Evolutionary conservation across 2,329 filamentous ascomycete species (phyloP).

Genomic region (Trichoderma brevicompactum): DNA sequence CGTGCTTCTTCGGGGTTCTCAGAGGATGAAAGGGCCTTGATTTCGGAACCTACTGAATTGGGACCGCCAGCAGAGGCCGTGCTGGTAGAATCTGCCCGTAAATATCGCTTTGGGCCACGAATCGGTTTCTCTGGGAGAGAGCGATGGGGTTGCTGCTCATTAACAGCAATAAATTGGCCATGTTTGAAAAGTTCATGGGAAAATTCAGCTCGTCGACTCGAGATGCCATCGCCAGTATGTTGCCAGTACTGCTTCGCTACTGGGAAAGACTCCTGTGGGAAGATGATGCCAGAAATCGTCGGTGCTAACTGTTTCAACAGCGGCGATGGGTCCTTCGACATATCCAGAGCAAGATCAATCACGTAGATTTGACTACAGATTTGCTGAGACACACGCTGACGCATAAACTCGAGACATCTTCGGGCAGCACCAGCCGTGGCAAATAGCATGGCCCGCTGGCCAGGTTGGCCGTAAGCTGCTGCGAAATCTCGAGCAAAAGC

Average conservation of each 20-base stretch:
- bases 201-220: conserved; percentile 89
- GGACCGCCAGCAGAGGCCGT: conserved; percentile 1
- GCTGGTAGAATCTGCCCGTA: conserved; percentile 57
- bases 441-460: conserved; percentile 79
- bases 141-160: conserved; percentile 36
- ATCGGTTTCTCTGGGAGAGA: conserved; percentile 45
- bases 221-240: conserved; percentile 90
- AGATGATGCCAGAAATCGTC: conserved; percentile 71
- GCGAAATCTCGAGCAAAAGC: conserved; percentile 72
- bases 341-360: conserved; percentile 66
- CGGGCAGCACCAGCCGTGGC: conserved; percentile 71
- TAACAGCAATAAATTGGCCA: conserved; percentile 55
- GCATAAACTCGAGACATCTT: conserved; percentile 76
- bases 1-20: conserved; percentile 47
- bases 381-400: conserved; percentile 59
- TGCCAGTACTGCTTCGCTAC: conserved; percentile 97
- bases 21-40: conserved; percentile 31
- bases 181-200: conserved; percentile 76
- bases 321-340: conserved; percentile 55
- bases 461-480: conserved; percentile 62
- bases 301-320: conserved; percentile 61
- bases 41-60: background rate
- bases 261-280: conserved; percentile 66
- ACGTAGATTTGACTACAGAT: conserved; percentile 55
- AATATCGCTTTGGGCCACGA: conserved; percentile 82